Evolutionary conservation across 2,329 filamentous ascomycete genomes (phyloP), one percentile per base, ranked within the genome.

Genomic region (Aspergillus alliaceus): DNA sequence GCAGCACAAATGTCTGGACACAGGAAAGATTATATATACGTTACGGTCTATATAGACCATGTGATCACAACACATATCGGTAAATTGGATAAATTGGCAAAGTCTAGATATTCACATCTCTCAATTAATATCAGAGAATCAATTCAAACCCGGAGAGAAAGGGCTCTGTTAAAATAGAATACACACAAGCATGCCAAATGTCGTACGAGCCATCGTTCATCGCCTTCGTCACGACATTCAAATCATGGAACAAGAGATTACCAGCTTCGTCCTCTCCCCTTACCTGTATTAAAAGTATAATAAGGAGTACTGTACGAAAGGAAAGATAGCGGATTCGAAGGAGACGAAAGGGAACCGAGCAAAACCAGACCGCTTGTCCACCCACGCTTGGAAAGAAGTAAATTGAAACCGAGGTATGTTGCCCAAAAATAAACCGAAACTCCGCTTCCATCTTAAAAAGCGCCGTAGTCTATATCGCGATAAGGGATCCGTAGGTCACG

Each of bases 381-480:
- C 54, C 50, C 49, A 64, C 57, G 59, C 56, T 59, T 57, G 53
- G 44, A 44, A 55, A 58, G 44, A 44, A 57, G 15, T 32, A 31
- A 49, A 40, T 46, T 22, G 4, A 48, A 48, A 54, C 31, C 24
- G 51, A 46, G 44, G 37, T 50, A 55, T 56, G 49, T 49, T 55
- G 18, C 46, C 35, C 35, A 5, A 53, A 54, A 61, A 61, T 47
- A 34, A 46, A 32, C 61, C 58, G 44, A 42, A 64, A 66, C 62
- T 63, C 62, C 62, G 49, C 51, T 52, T 58, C 61, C 62, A 56
- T 56, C 50, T 63, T 53, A 59, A 59, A 51, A 55, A 54, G 54
- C 58, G 64, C 64, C 64, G 51, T 66, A 60, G 59, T 63, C 63
- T 66, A 64, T 66, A 48, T 59, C 53, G 59, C 27, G 27, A 29